Evolutionary conservation across 2,329 filamentous ascomycete genomes (phyloP), one percentile per base, ranked within the genome.

Genomic region (Ustilaginoidea virens): DNA sequence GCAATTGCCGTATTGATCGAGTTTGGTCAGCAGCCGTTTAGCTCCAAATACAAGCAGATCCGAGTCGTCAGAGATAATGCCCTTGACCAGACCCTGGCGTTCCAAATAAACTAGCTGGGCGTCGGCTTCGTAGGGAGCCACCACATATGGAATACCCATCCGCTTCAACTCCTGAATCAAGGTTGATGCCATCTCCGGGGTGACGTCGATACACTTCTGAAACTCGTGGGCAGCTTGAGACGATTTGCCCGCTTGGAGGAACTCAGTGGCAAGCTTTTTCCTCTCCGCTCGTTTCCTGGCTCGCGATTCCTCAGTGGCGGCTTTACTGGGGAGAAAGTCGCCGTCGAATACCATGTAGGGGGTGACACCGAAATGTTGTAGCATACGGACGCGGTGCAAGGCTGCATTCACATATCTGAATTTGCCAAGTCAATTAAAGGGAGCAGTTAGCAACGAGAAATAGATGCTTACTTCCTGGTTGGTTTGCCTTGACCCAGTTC

Each of bases 261-360:
- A 59, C 45, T 90, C 82, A 34, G 87, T 55, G 1, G 86, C 90
- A 2, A 72, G 51, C 46, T 69, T 71, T 49, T 71, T 83, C 53
- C 75, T 82, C 35, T 87, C 77, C 38, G 83, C 74, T 27, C 90
- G 72, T 36, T 72, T 72, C 38, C 73, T 72, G n/a, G 68, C 68
- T 30, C 90, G 70, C 10, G 80, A 76, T 18, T 69, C 66, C 49
- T 98, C 90, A 1, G 87, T 96, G 17, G 66, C 71, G 11, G 82
- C 78, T 54, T 98, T 98, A 62, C 86, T 93, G 18, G 90, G 90
- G 15, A 98, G 66, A 48, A 80, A 85, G 48, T 94, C 90, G 37
- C 90, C 90, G 55, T 98, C 90, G 49, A 98, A 98, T 20, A 98
- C 80, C 31, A 98, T 58, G 51, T 92, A 98, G 0, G 90, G 90